Conservation (phyloP, 2,329 filamentous ascomycete species). For the Anthostomella pinea region DNA sequence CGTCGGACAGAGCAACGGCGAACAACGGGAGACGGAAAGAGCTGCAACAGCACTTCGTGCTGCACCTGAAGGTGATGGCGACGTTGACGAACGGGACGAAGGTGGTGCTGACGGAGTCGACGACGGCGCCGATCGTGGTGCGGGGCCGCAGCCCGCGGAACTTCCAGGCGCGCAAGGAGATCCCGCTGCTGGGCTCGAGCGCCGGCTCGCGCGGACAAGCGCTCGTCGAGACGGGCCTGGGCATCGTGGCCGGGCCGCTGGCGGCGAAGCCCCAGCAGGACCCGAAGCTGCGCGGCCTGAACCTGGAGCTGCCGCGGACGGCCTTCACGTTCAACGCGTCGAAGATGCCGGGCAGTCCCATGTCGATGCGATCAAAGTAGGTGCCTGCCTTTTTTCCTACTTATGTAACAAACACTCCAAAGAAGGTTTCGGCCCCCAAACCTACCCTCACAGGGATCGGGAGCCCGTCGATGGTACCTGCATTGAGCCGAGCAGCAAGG, state of each 20-base stretch:
- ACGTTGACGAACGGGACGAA: slow-evolving; percentile 82
- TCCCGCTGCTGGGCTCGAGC: slow-evolving; percentile 76
- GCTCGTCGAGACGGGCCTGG: slow-evolving; percentile 60
- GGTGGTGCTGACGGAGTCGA: slow-evolving; percentile 76
- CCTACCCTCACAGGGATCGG: neutral
- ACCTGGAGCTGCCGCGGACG: slow-evolving; percentile 54
- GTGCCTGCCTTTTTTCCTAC: slow-evolving; percentile 28
- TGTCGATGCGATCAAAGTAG: slow-evolving; percentile 59
- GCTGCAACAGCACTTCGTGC: slow-evolving; percentile 91
- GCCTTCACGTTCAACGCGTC: slow-evolving; percentile 58
- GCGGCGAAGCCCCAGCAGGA: slow-evolving; percentile 55
- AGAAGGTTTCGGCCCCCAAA: no score
- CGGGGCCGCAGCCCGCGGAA: slow-evolving; percentile 90
- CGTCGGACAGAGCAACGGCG: slow-evolving; percentile 68
- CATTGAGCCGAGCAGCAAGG: no score
- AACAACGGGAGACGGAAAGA: slow-evolving; percentile 95
- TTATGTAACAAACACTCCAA: no score
- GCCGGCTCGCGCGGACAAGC: slow-evolving; percentile 76
- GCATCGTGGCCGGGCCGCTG: slow-evolving; percentile 57
- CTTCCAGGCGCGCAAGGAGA: slow-evolving; percentile 91
- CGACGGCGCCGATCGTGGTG: slow-evolving; percentile 89
- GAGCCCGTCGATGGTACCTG: no score
- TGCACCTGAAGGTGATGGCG: slow-evolving; percentile 81
- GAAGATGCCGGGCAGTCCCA: slow-evolving; percentile 52
- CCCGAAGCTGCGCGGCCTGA: slow-evolving; percentile 48